Evolutionary conservation across 495 filamentous ascomycete genomes (phyloP).

Genomic region (Aspergillus hancockii): DNA sequence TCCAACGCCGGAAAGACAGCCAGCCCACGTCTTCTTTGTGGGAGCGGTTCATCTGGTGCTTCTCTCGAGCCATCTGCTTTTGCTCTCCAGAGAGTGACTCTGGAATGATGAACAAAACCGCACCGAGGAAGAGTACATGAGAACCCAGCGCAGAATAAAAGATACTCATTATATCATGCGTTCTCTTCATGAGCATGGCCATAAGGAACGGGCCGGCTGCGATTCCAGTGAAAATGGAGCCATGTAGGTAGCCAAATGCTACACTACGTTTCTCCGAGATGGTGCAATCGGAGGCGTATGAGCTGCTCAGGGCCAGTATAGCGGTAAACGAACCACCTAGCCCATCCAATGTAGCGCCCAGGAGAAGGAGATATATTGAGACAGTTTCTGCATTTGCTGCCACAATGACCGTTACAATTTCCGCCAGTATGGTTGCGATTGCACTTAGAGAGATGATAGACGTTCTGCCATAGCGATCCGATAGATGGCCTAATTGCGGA

Average conservation of each 20-base stretch:
- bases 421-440: slow-evolving; percentile 64
- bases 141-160: slow-evolving; percentile 78
- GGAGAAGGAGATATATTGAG: slow-evolving; percentile 69
- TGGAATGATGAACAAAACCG: slow-evolving; percentile 68
- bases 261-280: slow-evolving; percentile 73
- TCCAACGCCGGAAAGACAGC: slow-evolving; percentile 28
- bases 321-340: slow-evolving; percentile 84
- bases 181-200: slow-evolving; percentile 71
- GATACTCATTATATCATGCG: slow-evolving; percentile 65
- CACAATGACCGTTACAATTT: slow-evolving; percentile 74
- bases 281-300: slow-evolving; percentile 89
- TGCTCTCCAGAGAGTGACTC: slow-evolving; percentile 76
- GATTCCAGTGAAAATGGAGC: slow-evolving; percentile 81
- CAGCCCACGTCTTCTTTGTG: slow-evolving; percentile 17
- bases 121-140: slow-evolving; percentile 69
- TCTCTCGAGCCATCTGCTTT: slow-evolving; percentile 67
- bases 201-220: slow-evolving; percentile 80
- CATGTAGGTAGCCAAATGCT: slow-evolving; percentile 88
- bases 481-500: slow-evolving; percentile 80
- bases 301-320: slow-evolving; percentile 74
- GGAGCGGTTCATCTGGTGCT: slow-evolving; percentile 42
- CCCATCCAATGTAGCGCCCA: slow-evolving; percentile 76
- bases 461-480: slow-evolving; percentile 85
- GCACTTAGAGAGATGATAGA: slow-evolving; percentile 66
- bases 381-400: slow-evolving; percentile 71